Evolutionary conservation across 2,329 filamentous ascomycete genomes (phyloP).

Genomic region (Aspergillus persii): DNA sequence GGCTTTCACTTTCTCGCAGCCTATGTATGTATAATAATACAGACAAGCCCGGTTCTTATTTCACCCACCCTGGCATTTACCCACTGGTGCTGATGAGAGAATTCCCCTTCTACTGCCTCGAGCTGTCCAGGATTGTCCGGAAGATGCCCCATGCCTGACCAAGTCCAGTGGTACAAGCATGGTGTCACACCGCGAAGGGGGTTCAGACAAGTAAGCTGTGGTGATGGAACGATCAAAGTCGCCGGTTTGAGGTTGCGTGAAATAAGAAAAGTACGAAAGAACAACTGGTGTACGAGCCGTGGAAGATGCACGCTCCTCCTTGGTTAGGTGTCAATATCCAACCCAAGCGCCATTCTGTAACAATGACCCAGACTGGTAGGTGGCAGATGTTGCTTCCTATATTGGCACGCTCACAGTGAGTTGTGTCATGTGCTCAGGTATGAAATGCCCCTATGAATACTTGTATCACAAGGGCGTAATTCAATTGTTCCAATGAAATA

Average conservation of each 20-base stretch:
- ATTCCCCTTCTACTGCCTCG: neutral
- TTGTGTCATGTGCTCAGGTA: too few relatives aligned
- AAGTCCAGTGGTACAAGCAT: slow-evolving; percentile 26
- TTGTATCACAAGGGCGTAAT: too few relatives aligned
- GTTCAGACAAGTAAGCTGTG: slow-evolving; percentile 18
- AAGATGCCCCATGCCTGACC: slow-evolving; percentile 30
- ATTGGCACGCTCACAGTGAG: too few relatives aligned
- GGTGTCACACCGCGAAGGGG: slow-evolving; percentile 20
- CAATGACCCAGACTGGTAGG: too few relatives aligned
- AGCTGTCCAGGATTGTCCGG: slow-evolving; percentile 13
- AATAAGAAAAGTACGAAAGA: neutral
- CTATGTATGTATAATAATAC: slow-evolving; percentile 18
- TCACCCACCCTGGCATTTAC: too few relatives aligned
- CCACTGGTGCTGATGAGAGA: too few relatives aligned
- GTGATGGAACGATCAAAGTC: slow-evolving; percentile 31
- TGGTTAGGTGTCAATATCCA: too few relatives aligned
- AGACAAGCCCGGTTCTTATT: too few relatives aligned
- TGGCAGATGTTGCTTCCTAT: too few relatives aligned
- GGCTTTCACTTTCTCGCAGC: slow-evolving; percentile 46
- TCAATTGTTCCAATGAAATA: too few relatives aligned
- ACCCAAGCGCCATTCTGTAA: too few relatives aligned
- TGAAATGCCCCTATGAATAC: too few relatives aligned
- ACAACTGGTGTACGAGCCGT: neutral
- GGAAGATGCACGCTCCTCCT: neutral
- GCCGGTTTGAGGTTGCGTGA: neutral